Percentiles rank a stretch among this genome's conserved stretches.
These are phyloP conservation scores for Coniferiporia sulphurascens DNA, from an alignment of 1,284 basidiomycete genomes.

Conservation along the genomic window DNA sequence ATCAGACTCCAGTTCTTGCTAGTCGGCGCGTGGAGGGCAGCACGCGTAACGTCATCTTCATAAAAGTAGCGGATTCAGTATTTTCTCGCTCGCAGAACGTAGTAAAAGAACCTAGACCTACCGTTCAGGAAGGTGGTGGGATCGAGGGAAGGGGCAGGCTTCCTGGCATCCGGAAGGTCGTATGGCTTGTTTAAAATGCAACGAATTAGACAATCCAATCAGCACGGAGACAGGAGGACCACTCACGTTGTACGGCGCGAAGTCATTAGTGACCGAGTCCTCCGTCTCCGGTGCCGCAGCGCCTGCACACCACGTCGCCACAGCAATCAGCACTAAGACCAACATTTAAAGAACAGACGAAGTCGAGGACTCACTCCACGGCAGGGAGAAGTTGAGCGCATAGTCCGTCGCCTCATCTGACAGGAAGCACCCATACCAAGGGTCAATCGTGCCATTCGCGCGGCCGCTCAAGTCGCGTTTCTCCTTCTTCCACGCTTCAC, in stretches of 20 bases:
- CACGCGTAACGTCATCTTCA: slow-evolving; percentile 46
- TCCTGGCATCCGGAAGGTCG: slow-evolving; percentile 32
- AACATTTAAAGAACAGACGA: not conserved
- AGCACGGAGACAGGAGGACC: not conserved
- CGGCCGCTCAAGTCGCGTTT: slow-evolving; percentile 36
- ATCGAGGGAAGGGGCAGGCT: slow-evolving; percentile 31
- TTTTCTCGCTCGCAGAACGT: not conserved
- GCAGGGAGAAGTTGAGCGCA: slow-evolving; percentile 55
- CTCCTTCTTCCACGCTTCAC: slow-evolving; percentile 10
- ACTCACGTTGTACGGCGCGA: slow-evolving; percentile 22
- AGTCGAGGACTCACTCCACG: slow-evolving; percentile 50
- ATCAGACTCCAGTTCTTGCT: slow-evolving; percentile 50
- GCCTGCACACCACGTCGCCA: slow-evolving; percentile 14
- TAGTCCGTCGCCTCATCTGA: slow-evolving; percentile 53
- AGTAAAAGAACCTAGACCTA: slow-evolving; percentile 22
- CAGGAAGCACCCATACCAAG: slow-evolving; percentile 57
- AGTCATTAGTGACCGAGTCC: not conserved
- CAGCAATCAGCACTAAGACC: slow-evolving; percentile 30
- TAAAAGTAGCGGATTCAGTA: not conserved
- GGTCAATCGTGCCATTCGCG: slow-evolving; percentile 47
- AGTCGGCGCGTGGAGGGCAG: slow-evolving; percentile 66
- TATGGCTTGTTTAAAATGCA: slow-evolving; percentile 20
- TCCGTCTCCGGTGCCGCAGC: slow-evolving; percentile 16
- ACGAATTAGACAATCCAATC: not conserved
- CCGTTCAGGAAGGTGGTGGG: slow-evolving; percentile 52